Base-by-base conservation (phyloP, 129 eudicot genomes). In the Artemisia tridentata region DNA sequence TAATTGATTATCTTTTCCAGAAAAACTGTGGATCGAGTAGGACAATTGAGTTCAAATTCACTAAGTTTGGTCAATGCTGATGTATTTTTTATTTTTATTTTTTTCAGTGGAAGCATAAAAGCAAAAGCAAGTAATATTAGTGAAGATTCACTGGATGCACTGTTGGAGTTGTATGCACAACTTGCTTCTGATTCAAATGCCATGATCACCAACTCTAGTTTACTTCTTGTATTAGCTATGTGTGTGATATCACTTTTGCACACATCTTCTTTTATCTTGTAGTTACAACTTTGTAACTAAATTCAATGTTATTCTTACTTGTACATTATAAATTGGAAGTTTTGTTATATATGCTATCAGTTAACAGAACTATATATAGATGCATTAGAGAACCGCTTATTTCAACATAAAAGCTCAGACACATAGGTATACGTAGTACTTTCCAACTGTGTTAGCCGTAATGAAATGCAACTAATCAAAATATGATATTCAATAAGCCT, bases 141-240 rank as follows among this genome's bases (percentile, higher is more conserved):
- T 7, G 34, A 59, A 38, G 80, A 68, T 19, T 68, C 81, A 54
- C 56, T 77, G 21, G 54, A 77, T 7, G 81, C 81, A 9, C 45
- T 77, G 60, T 53, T 52, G 41, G 76, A 77, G 1, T 77, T 77
- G 72, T 77, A 77, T 9, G 76, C 81, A 0, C 72, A 29, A 41
- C 67, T 77, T 23, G 81, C 81, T n/a, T 77, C 81, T 0, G 19
- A 72, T 72, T 72, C 77, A 17, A 61, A 51, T 25, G 10, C 19
- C 7, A 16, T 66, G 5, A 54, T 29, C 7, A 18, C 0, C 3
- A 48, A 7, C 11, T 52, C 72, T 23, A 9, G 38, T 52, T 70
- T 77, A 17, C 38, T 77, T 5, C 63, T 77, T 47, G 62, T 21
- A 52, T 52, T 71, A 13, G 74, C 71, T 10, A 45, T 70, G 7